phyloP scores from a whole-genome alignment of 176 grass and related monocot species.

The Musa itinerans region DNA sequence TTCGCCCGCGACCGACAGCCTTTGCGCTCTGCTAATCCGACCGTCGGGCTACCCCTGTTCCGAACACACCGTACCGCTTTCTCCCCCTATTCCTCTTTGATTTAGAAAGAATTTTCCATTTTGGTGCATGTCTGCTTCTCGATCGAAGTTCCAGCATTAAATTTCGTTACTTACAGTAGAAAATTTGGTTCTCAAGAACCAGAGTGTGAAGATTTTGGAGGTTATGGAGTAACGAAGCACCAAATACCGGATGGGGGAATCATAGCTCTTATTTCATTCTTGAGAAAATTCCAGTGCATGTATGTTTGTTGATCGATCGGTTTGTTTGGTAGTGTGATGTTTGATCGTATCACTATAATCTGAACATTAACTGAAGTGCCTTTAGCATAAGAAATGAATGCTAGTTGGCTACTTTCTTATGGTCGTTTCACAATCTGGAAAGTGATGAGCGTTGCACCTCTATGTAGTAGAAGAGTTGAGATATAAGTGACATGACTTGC shows the following conservation, averaged over 20 bases:
- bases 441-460: too few relatives aligned
- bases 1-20: slow-evolving; percentile 26
- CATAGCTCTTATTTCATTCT: background rate
- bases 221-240: background rate
- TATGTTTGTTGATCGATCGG: background rate
- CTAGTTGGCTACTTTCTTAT: too few relatives aligned
- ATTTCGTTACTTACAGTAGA: background rate
- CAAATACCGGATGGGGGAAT: background rate
- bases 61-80: slow-evolving; percentile 53
- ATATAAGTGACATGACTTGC: too few relatives aligned
- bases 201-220: background rate
- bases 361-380: too few relatives aligned
- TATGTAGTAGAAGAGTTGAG: too few relatives aligned
- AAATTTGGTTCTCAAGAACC: background rate
- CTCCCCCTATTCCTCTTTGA: background rate
- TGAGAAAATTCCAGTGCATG: background rate
- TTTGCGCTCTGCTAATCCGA: slow-evolving; percentile 60
- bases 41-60: slow-evolving; percentile 68
- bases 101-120: background rate
- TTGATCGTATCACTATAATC: too few relatives aligned
- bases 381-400: too few relatives aligned
- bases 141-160: background rate
- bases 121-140: background rate
- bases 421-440: too few relatives aligned
- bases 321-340: too few relatives aligned